Evolutionary conservation across 129 eudicot species (phyloP).

Genomic region (Lonicera japonica): DNA sequence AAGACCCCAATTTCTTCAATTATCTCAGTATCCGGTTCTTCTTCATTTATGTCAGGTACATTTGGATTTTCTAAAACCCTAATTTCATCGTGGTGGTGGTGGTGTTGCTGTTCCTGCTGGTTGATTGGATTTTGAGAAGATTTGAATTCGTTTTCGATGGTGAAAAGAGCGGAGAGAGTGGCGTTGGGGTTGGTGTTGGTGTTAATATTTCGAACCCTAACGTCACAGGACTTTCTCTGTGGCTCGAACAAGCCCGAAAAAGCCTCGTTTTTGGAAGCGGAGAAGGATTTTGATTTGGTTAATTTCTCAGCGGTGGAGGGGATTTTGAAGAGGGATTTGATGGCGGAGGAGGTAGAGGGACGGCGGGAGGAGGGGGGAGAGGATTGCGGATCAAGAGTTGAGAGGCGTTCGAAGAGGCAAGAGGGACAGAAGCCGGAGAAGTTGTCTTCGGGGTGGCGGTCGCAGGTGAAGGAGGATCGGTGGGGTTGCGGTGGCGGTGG

Average conservation of each 20-base stretch:
- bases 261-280: conserved; percentile 73
- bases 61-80: conserved; percentile 12
- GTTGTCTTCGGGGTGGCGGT: conserved; percentile 72
- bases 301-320: conserved; percentile 11
- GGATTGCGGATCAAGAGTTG: conserved; percentile 56
- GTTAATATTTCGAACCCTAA: conserved; percentile 34
- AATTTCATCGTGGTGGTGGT: conserved; percentile 14
- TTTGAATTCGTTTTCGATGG: conserved; percentile 48
- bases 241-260: conserved; percentile 60
- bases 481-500: conserved; percentile 55
- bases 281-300: conserved; percentile 47
- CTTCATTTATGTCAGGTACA: background rate
- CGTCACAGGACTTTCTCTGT: conserved; percentile 85
- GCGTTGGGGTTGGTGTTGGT: no score
- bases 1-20: conserved; percentile 26
- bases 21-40: no score
- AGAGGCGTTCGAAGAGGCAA: conserved; percentile 81
- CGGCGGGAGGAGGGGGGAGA: conserved; percentile 51
- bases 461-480: conserved; percentile 73
- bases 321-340: conserved; percentile 48
- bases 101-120: background rate
- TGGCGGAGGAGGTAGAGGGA: conserved; percentile 55
- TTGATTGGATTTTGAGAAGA: conserved; percentile 1
- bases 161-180: conserved; percentile 57
- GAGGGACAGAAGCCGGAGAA: conserved; percentile 80